Percentiles rank a stretch among this genome's conserved stretches.
Evolutionary conservation across 2,329 filamentous ascomycete genomes (phyloP).

Genomic region (Aspergillus bombycis): DNA sequence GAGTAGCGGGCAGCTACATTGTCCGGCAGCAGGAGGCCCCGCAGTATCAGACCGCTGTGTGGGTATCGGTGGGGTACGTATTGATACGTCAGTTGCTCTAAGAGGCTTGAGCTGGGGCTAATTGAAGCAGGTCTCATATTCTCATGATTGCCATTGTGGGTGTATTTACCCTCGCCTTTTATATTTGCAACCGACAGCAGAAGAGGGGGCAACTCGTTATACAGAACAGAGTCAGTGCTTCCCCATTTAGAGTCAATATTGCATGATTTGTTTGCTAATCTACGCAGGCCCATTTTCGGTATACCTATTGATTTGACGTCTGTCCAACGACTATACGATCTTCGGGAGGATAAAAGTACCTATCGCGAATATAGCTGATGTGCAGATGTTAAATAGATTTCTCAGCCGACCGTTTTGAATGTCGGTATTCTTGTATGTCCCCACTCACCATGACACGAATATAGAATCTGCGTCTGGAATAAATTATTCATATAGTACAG

Average conservation of each 20-base stretch:
- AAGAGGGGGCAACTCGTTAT: slow-evolving; percentile 52
- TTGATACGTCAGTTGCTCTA: neutral
- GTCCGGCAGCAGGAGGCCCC: slow-evolving; percentile 65
- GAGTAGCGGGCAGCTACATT: slow-evolving; percentile 68
- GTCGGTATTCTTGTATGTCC: neutral
- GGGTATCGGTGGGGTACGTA: slow-evolving; percentile 63
- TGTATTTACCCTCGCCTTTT: slow-evolving; percentile 58
- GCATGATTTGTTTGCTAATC: neutral
- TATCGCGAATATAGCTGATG: neutral
- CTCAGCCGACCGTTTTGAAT: too few species aligned
- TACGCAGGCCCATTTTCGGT: slow-evolving; percentile 34
- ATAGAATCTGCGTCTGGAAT: neutral
- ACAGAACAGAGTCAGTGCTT: slow-evolving; percentile 47
- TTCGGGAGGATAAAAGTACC: neutral
- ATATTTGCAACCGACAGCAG: slow-evolving; percentile 54
- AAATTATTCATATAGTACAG: neutral
- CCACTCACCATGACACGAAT: neutral
- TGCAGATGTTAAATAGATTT: neutral
- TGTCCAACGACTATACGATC: neutral
- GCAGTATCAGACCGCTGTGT: slow-evolving; percentile 66
- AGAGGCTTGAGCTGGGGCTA: neutral
- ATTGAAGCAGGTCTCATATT: slow-evolving; percentile 54
- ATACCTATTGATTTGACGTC: slow-evolving; percentile 34
- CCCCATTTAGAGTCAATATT: neutral
- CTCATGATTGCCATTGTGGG: slow-evolving; percentile 59